Base-by-base conservation (phyloP, 2,329 filamentous ascomycete species). In the Xylariomycetidae sp. region DNA sequence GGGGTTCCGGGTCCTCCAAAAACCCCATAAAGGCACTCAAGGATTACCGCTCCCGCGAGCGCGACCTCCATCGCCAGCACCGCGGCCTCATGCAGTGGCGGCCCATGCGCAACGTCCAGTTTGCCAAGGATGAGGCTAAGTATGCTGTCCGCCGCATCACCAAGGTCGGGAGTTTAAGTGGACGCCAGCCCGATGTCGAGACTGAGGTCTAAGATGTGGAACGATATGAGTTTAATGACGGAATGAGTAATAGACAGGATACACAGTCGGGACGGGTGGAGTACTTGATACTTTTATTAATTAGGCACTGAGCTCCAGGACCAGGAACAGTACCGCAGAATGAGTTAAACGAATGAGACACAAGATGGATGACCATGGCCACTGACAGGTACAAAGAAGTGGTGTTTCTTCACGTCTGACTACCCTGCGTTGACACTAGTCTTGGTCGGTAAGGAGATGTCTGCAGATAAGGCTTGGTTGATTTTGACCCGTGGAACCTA, bases 51-150 rank as follows among this genome's bases (percentile, higher is more conserved):
- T 68, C 69, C 36, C 72, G 78, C 42, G 86, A 81, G 53, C 77
- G 82, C 42, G 79, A 84, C 28, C 70, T 95, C 55, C 82, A 89
- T 56, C 76, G 89, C 1, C 87, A 89, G 62, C 88, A 95, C 48
- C 73, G 89, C 9, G 90, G 90, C 0, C 52, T 95, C 54, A 94
- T 95, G 86, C 90, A 96, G 59, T 96, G 89, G 88, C 85, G 80
- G 52, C 89, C 90, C 0, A 84, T 89, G 56, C 72, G 90, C 25
- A 95, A 95, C 54, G 68, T 78, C 15, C 78, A 80, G 46, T 96
- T 95, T 57, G 89, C 82, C 26, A 94, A 92, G 62, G 73, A 95
- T 50, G 85, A 96, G 65, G 78, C 84, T 1, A 82, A 83, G 50
- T 89, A 81, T 61, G 86, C 85, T 0, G 59, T 88, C 5, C 70